Base-by-base conservation (phyloP, 2,329 filamentous ascomycete species). In the Neobulgaria alba region DNA sequence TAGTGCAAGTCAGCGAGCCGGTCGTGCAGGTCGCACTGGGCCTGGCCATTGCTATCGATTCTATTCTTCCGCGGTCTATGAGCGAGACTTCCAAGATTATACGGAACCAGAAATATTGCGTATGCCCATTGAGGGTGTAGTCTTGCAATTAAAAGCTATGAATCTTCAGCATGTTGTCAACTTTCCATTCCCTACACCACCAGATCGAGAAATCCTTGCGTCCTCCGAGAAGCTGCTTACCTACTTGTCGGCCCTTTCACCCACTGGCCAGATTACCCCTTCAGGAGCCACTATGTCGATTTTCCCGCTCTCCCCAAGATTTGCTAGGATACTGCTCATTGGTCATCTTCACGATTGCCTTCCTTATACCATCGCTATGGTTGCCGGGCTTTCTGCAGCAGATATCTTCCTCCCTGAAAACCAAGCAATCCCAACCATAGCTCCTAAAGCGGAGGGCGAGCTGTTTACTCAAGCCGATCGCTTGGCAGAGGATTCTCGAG, bases 11-110 rank as follows among this genome's bases (percentile, higher is more conserved):
- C 92, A 98, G 63, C 77, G 92, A 60, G 79, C 87, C 44, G 92
- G 92, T 65, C 86, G 92, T 72, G 92, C 92, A 42, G 92, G 93
- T 48, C 82, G 92, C 70, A 98, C 90, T 3, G 90, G 88, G 0
- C 89, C 92, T 1, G 92, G 92, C 5, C 93, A 98, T 63, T 96
- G 90, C 63, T 98, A 95, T 66, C 72, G 88, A 42, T 66, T 98
- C 3, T 98, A 95, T 63, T 95, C 89, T 0, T 95, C 88, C 10
- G 92, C 92, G 0, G 83, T 98, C 0, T 98, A 85, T 55, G 92
- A 92, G 63, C 75, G 86, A 42, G 88, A 93, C 52, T 95, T 98
- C 51, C 70, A 79, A 17, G 77, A 90, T 49, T 94, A 93, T 55
- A 79, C 85, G 0, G 80, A 89, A 17, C 90, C 92, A 0, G 92